Evolutionary conservation across 2,329 filamentous ascomycete genomes (phyloP).

Genomic region (Calonectria pteridis): DNA sequence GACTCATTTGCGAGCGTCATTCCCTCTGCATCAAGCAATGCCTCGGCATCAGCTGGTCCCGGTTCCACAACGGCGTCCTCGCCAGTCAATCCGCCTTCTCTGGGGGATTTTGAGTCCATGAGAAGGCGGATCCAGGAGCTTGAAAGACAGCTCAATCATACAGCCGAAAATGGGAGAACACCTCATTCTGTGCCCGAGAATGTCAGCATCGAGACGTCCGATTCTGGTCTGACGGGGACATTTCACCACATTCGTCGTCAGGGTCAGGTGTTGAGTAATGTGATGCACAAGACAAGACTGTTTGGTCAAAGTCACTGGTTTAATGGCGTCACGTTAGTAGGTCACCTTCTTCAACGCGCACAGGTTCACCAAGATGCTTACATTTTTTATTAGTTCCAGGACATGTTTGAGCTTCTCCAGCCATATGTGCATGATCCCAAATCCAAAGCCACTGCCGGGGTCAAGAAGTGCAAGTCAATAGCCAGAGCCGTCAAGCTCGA

Average conservation of each 20-base stretch:
- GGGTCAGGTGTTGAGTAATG: conserved; percentile 44
- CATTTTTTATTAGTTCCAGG: conserved; percentile 51
- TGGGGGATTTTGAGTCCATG: conserved; percentile 34
- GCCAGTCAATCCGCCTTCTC: conserved; percentile 9
- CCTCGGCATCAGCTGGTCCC: background rate
- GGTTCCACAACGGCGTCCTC: conserved; percentile 20
- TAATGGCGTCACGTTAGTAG: conserved; percentile 60
- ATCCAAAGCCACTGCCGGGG: conserved; percentile 44
- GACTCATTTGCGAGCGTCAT: background rate
- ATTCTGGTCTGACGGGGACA: conserved; percentile 55
- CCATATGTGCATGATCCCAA: conserved; percentile 53
- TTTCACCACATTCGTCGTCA: conserved; percentile 60
- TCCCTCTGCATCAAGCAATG: background rate
- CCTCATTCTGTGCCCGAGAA: conserved; percentile 8
- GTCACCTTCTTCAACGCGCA: conserved; percentile 19
- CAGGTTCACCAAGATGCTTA: background rate
- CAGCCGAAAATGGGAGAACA: too few relatives aligned
- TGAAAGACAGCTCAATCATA: conserved; percentile 23
- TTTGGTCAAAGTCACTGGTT: conserved; percentile 71
- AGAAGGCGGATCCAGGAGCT: conserved; percentile 29
- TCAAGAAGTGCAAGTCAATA: conserved; percentile 66
- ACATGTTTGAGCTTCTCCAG: conserved; percentile 60
- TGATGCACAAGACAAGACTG: conserved; percentile 67
- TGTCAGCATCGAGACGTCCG: conserved; percentile 50
- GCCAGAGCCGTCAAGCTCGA: conserved; percentile 64